These are phyloP conservation scores for Fabrea salina DNA, from an alignment of 169 alveolate genomes.

Conservation along the genomic window DNA sequence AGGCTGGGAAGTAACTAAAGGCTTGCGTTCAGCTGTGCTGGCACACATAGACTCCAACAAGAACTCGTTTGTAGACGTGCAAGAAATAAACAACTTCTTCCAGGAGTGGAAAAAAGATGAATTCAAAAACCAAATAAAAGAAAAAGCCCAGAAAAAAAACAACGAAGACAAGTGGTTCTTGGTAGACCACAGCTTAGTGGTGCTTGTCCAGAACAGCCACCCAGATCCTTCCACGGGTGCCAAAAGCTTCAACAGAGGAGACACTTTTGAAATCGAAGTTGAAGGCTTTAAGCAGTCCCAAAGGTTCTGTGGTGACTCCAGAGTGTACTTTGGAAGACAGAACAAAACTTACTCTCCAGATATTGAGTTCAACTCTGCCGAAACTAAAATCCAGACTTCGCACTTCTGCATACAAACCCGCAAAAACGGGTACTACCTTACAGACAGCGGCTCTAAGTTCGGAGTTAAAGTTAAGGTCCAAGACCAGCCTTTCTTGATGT, in stretches of 20 bases:
- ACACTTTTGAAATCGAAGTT: neutral
- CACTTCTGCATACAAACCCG: neutral
- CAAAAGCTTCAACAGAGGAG: conserved; percentile 6
- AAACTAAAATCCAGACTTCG: neutral
- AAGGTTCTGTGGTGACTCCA: neutral
- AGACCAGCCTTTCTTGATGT: neutral
- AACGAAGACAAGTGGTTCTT: neutral
- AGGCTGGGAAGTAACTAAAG: neutral
- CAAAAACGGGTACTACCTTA: neutral
- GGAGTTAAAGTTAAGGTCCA: neutral
- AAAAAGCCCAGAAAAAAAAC: neutral
- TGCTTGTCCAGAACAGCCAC: neutral
- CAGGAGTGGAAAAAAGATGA: conserved; percentile 7
- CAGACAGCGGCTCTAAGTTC: neutral
- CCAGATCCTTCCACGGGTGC: conserved; percentile 16
- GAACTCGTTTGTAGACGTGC: neutral
- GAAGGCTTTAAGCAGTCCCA: neutral
- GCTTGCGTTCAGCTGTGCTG: neutral
- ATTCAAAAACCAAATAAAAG: neutral
- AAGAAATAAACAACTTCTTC: conserved; percentile 24
- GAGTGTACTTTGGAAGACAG: neutral
- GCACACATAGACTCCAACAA: neutral
- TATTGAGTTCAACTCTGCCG: conserved; percentile 17
- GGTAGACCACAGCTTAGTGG: neutral
- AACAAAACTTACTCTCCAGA: neutral